Percentiles rank a stretch among this genome's conserved stretches.
Conservation (phyloP, 106 monocot species). For the Phalaenopsis equestris region DNA sequence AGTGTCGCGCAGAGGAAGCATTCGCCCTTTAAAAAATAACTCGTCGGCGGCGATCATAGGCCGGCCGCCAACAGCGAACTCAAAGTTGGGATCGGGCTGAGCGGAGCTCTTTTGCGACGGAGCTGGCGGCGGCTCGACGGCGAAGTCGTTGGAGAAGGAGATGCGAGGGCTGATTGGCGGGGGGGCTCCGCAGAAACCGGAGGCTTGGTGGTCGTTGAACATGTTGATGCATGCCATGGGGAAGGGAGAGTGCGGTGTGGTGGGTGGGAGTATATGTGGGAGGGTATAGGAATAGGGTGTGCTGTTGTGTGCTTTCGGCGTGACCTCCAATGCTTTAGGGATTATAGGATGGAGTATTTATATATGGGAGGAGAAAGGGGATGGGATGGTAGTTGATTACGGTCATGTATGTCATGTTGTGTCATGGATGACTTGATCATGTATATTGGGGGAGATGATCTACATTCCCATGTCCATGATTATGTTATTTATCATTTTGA, state of each 20-base stretch:
- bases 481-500: no score
- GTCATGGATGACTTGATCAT: neutral
- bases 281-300: neutral
- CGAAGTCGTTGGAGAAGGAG: constrained; percentile 77
- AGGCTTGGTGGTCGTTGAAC: constrained; percentile 28
- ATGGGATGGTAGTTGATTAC: neutral
- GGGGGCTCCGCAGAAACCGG: neutral
- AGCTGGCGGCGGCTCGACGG: constrained; percentile 24
- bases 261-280: neutral
- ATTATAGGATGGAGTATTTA: neutral
- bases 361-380: neutral
- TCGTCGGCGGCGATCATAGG: constrained; percentile 77
- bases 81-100: constrained; percentile 41
- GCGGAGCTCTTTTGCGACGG: neutral
- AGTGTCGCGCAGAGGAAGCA: constrained; percentile 30
- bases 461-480: no score
- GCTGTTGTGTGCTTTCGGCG: neutral
- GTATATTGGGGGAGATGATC: no score
- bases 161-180: constrained; percentile 48
- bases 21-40: constrained; percentile 62
- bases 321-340: neutral
- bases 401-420: neutral
- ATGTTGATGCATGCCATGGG: constrained; percentile 64
- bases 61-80: constrained; percentile 54
- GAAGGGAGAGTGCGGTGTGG: neutral